Evolutionary conservation across 164 flowering plant species (phyloP).

Genomic region (Nelumbo lutea): DNA sequence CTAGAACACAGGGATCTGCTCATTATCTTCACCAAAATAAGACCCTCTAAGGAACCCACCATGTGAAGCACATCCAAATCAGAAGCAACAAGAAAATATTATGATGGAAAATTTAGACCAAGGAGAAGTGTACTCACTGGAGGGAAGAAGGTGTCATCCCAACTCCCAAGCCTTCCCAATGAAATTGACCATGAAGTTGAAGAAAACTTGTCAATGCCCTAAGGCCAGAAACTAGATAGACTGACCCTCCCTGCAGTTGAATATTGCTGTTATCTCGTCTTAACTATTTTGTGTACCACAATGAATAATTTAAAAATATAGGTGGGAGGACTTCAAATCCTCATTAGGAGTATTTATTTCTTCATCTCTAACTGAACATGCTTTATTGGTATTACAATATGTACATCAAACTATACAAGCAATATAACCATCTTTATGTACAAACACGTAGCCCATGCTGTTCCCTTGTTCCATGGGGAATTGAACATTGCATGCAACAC

Average conservation of each 20-base stretch:
- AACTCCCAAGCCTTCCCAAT: slow-evolving; percentile 25
- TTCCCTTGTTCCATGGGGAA: too few species aligned
- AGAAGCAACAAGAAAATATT: slow-evolving; percentile 10
- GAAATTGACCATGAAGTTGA: slow-evolving; percentile 32
- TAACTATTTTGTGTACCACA: background rate
- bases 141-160: slow-evolving; percentile 33
- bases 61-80: slow-evolving; percentile 13
- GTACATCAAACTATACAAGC: too few species aligned
- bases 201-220: slow-evolving; percentile 33
- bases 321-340: background rate
- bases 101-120: too few species aligned
- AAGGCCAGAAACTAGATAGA: slow-evolving; percentile 31
- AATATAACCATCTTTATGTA: too few species aligned
- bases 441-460: too few species aligned
- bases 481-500: too few species aligned
- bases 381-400: too few species aligned
- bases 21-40: too few species aligned
- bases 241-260: slow-evolving; percentile 49
- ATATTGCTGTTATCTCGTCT: slow-evolving; percentile 24
- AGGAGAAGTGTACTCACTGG: slow-evolving; percentile 33
- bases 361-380: too few species aligned
- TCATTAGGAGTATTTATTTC: background rate
- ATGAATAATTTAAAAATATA: background rate
- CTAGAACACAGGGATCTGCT: too few species aligned
- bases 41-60: background rate